Percentiles rank a stretch among this genome's conserved stretches.
Evolutionary conservation across 2,329 filamentous ascomycete genomes (phyloP).

Genomic region (Juglanconis sp.): DNA sequence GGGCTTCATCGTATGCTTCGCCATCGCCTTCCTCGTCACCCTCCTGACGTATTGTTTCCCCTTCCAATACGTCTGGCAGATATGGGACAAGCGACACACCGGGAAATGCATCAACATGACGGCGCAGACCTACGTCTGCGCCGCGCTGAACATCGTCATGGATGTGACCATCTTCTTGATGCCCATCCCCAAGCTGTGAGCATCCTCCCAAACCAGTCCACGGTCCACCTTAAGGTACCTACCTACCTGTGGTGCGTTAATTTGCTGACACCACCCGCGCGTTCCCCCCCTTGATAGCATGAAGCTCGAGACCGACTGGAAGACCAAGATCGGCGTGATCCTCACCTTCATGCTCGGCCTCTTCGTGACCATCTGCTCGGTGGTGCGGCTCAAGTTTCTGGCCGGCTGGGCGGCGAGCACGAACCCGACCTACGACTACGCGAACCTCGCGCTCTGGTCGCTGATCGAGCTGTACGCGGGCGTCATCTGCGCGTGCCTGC

Average conservation of each 20-base stretch:
- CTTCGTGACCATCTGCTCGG: conserved; percentile 34
- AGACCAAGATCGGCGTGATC: conserved; percentile 27
- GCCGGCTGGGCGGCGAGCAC: conserved; percentile 29
- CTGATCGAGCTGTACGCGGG: conserved; percentile 40
- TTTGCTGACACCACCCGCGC: too few species aligned
- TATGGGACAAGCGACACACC: conserved; percentile 19
- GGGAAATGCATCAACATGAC: conserved; percentile 32
- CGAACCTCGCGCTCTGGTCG: conserved; percentile 40
- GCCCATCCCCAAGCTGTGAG: conserved; percentile 31
- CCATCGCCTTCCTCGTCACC: conserved; percentile 20
- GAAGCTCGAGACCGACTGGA: conserved; percentile 27
- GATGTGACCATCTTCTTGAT: conserved; percentile 33
- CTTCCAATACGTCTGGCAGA: conserved; percentile 21
- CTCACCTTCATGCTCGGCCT: conserved; percentile 36
- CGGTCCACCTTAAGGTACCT: too few species aligned
- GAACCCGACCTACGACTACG: conserved; percentile 41
- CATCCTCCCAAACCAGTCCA: too few species aligned
- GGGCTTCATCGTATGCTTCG: conserved; percentile 18
- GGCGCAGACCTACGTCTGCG: conserved; percentile 28
- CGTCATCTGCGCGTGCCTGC: conserved; percentile 40
- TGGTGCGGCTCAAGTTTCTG: conserved; percentile 33
- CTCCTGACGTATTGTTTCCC: conserved; percentile 21
- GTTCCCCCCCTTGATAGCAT: too few species aligned
- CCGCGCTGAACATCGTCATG: conserved; percentile 31
- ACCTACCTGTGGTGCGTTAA: too few species aligned